A percentile compares a stretch with the other conserved stretches of the same genome.
Evolutionary conservation across 768 basidiomycete species (phyloP).

Genomic region (Chiua virens): DNA sequence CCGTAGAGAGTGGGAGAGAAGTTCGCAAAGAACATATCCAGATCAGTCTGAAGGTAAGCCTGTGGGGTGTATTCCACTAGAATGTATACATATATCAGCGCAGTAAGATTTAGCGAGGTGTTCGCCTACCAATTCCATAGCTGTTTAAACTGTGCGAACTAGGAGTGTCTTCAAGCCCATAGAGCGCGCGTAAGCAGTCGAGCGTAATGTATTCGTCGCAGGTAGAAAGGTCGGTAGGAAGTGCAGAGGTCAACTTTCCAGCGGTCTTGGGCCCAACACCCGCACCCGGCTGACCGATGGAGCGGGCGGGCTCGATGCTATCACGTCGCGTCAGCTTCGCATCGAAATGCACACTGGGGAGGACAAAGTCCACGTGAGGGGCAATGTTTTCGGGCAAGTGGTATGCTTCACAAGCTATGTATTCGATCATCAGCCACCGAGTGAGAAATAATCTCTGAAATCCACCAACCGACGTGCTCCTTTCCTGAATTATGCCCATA

Average conservation of each 20-base stretch:
- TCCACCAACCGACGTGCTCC: conserved; percentile 22
- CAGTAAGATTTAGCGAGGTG: neutral
- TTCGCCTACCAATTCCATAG: conserved; percentile 33
- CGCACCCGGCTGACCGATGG: conserved; percentile 16
- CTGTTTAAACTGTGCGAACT: conserved; percentile 27
- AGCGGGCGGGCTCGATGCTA: conserved; percentile 2
- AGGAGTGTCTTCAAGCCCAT: conserved; percentile 26
- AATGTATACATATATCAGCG: neutral
- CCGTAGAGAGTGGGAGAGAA: conserved; percentile 19
- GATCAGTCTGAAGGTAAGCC: conserved; percentile 30
- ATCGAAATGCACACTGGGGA: conserved; percentile 35
- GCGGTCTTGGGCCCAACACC: conserved; percentile 9
- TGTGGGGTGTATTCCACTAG: conserved; percentile 36
- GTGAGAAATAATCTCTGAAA: neutral
- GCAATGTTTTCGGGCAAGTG: conserved; percentile 31
- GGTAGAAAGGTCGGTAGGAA: conserved; percentile 13
- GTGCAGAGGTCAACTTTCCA: conserved; percentile 1
- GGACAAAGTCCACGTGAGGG: too few relatives aligned
- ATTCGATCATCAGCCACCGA: neutral
- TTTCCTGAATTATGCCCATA: conserved; percentile 24
- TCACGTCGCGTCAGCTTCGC: conserved; percentile 12
- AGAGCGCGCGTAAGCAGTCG: conserved; percentile 29
- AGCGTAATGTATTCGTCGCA: too few relatives aligned
- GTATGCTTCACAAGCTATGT: conserved; percentile 34
- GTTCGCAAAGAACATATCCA: conserved; percentile 32